Percentiles rank a stretch among this genome's conserved stretches.
Conservation (phyloP, 1,139 yeast genomes). For the Chernovozyma aurita region DNA sequence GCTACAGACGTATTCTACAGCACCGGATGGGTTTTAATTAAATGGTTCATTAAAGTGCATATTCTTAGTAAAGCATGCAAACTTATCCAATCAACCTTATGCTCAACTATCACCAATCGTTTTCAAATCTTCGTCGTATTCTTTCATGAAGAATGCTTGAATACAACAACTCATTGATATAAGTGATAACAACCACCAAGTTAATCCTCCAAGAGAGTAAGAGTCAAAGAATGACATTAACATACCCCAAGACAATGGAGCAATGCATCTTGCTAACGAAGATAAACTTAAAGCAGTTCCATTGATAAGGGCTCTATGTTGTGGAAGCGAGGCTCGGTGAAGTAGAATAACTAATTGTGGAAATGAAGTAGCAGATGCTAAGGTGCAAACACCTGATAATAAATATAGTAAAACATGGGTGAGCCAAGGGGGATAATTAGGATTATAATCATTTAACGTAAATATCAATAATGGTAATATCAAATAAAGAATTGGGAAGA, state of each 20-base stretch:
- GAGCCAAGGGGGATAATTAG: constrained; percentile 19
- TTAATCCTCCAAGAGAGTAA: constrained; percentile 40
- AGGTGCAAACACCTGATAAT: constrained; percentile 24
- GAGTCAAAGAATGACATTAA: constrained; percentile 47
- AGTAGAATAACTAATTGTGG: constrained; percentile 42
- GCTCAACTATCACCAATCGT: background rate
- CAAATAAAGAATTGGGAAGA: constrained; percentile 47
- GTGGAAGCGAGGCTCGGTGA: constrained; percentile 45
- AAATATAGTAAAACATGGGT: constrained; percentile 20
- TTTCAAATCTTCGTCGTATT: constrained; percentile 20
- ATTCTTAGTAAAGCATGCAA: too few relatives aligned
- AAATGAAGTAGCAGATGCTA: constrained; percentile 30
- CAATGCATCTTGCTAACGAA: constrained; percentile 53
- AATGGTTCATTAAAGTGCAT: too few relatives aligned
- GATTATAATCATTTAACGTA: constrained; percentile 29
- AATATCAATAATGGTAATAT: constrained; percentile 49
- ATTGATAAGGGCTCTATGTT: constrained; percentile 48
- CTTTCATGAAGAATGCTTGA: constrained; percentile 32
- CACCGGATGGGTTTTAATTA: too few relatives aligned
- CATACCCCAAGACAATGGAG: constrained; percentile 57
- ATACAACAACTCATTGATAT: constrained; percentile 28
- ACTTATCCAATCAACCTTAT: too few relatives aligned
- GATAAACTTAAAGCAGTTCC: constrained; percentile 46
- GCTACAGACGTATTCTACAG: too few relatives aligned
- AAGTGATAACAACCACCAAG: constrained; percentile 45